Base-by-base conservation (phyloP, 2,329 filamentous ascomycete genomes). In the Sordariomycetes sp. region DNA sequence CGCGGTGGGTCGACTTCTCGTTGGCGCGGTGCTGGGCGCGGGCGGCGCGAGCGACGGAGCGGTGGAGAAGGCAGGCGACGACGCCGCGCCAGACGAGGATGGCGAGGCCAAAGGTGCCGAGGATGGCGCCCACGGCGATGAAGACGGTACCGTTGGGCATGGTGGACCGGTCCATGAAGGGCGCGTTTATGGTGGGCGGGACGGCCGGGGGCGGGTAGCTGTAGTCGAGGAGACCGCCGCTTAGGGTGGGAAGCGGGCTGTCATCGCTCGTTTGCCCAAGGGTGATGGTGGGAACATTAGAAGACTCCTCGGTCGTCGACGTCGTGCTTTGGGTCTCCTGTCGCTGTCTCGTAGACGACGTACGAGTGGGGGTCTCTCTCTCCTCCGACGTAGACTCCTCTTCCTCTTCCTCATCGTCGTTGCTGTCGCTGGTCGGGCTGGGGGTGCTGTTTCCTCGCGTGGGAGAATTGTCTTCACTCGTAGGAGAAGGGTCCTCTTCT, bases 71-170 rank as follows among this genome's bases (percentile, higher is more conserved):
- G 80, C 90, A 95, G 60, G 89, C 90, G 59, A 96, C 84, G 58
- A 96, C 80, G 55, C 79, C 85, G 60, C 92, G 89, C 94, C 94
- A 99, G 59, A 87, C 77, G 13, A 99, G 77, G 52, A 97, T 82
- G n/a, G 84, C 84, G 10, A 90, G 75, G 12, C 84, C 89, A 61
- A 96, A 82, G 62, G 90, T 86, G 17, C 89, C 94, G 7, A 99
- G 80, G 32, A 90, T 86, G 28, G 90, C 87, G 52, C 94, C 94
- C 1, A 97, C 94, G 24, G 85, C 87, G 65, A 99, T 99, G 74
- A 99, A 99, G 59, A 99, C 87, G 3, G 92, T 96, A 57, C 94
- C 94, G 65, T 97, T 88, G 2, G 94, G 94, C 12, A 91, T 77
- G 56, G 73, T 85, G 1, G 90, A 95, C 65, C 86, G 84, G 66